A percentile compares a stretch with the other conserved stretches of the same genome.
Conservation (phyloP, 208 protist species). For the Endotrypanum monterogeii region DNA sequence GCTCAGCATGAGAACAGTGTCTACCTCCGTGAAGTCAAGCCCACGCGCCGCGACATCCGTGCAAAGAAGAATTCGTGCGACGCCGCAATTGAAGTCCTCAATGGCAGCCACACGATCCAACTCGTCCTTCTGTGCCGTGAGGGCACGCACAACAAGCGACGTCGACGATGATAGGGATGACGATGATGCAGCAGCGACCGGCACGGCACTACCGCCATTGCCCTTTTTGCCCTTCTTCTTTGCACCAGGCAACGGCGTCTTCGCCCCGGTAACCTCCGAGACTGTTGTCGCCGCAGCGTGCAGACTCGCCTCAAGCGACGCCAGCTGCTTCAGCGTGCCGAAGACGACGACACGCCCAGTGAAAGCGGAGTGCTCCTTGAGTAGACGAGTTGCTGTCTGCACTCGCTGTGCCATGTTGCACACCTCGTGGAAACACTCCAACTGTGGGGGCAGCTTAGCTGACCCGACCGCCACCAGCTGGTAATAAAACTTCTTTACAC, state of each 20-base stretch:
- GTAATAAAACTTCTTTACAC: conserved; percentile 94
- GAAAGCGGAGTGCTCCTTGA: conserved; percentile 19
- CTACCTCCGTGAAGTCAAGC: conserved; percentile 93
- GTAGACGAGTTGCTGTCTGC: conserved; percentile 34
- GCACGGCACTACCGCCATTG: conserved; percentile 15
- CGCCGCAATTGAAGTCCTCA: conserved; percentile 79
- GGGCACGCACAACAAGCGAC: conserved; percentile 43
- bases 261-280: background rate
- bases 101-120: conserved; percentile 78
- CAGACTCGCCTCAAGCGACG: conserved; percentile 24
- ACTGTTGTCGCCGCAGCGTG: background rate
- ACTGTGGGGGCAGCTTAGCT: conserved; percentile 70
- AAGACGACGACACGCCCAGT: conserved; percentile 80
- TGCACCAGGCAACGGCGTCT: background rate
- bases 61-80: conserved; percentile 90
- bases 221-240: conserved; percentile 12
- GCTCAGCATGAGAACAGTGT: conserved; percentile 97
- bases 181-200: background rate
- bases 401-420: conserved; percentile 54
- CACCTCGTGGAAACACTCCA: conserved; percentile 62
- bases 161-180: conserved; percentile 7
- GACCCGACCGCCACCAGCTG: conserved; percentile 76
- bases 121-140: conserved; percentile 59
- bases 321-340: conserved; percentile 52
- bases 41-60: conserved; percentile 95